phyloP scores from a whole-genome alignment of 139 green algal species.

The Dunaliella primolecta region DNA sequence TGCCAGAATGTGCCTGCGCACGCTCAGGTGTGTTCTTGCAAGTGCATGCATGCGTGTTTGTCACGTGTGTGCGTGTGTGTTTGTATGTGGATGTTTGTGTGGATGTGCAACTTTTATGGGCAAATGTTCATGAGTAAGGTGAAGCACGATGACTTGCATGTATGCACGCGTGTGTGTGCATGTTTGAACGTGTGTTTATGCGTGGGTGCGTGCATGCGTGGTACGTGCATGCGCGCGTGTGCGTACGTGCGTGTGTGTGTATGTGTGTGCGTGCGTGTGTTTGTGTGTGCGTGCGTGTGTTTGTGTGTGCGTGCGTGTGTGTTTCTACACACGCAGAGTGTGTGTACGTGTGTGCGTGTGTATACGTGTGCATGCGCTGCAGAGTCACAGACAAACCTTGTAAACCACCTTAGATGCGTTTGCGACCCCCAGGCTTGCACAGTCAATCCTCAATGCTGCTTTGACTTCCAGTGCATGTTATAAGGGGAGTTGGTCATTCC shows the following conservation, averaged over 20 bases:
- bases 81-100: neutral
- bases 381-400: neutral
- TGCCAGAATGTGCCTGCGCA: neutral
- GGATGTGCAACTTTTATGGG: too few species aligned
- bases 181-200: neutral
- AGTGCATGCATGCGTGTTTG: neutral
- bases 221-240: neutral
- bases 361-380: neutral
- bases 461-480: too few species aligned
- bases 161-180: neutral
- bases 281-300: neutral
- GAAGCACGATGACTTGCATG: too few species aligned
- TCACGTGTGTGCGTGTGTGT: neutral
- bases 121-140: too few species aligned
- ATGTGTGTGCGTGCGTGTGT: neutral
- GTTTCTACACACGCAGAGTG: too few species aligned
- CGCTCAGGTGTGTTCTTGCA: neutral
- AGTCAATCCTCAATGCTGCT: too few species aligned
- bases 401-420: too few species aligned
- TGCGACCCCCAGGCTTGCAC: too few species aligned
- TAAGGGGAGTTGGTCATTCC: too few species aligned
- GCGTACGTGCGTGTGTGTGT: neutral
- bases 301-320: neutral
- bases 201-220: neutral
- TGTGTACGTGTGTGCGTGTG: neutral